Base-by-base conservation (phyloP, 768 basidiomycete species). In the Leucosporidium creatinivorum region DNA sequence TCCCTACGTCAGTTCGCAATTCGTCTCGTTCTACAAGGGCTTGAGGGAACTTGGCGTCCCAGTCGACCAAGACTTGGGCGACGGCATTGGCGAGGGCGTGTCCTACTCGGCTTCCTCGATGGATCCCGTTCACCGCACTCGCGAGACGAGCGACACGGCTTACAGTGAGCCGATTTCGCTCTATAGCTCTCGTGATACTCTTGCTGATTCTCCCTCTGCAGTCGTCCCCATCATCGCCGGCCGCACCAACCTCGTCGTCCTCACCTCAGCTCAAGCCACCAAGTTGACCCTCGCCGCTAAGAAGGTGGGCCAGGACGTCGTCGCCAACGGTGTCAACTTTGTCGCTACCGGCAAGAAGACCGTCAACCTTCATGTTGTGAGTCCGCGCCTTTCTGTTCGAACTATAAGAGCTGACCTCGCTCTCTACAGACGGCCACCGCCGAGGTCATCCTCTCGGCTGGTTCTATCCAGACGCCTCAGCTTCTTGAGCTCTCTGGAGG, bases 231-330 rank as follows among this genome's bases (percentile, higher is more conserved):
- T 50, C 25, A 12, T 28, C 31, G 61, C 23, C 10, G 19, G 33
- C 6, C 61, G 50, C 18, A 15, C 74, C 39, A 79, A 80, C 66
- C 73, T 80, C 15, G 74, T 76, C 65, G 79, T 81, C 61, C 70
- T 81, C 47, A 79, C 79, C 9, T 74, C 76, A 55, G 77, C 78
- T n/a, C 80, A 80, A 33, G 80, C 79, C 10, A 78, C 79, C 33
- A n/a, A 31, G 9, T 61, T 72, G 67, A 56, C 59, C 64, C 68
- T 61, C 56, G 28, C 36, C 0, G 0, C 49, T 3, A 3, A 8
- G 12, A 57, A 60, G 57, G 55, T 4, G 51, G 5, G 28, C 0
- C 15, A 15, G 51, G 44, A 18, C 58, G 57, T 62, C 25, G 55
- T 67, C 55, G 70, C 70, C 1, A 10, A 33, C 2, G 66, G 66